Evolutionary conservation across 208 protist species (phyloP), one percentile per base, ranked within the genome.

Genomic region (Wallacemonas sp.): DNA sequence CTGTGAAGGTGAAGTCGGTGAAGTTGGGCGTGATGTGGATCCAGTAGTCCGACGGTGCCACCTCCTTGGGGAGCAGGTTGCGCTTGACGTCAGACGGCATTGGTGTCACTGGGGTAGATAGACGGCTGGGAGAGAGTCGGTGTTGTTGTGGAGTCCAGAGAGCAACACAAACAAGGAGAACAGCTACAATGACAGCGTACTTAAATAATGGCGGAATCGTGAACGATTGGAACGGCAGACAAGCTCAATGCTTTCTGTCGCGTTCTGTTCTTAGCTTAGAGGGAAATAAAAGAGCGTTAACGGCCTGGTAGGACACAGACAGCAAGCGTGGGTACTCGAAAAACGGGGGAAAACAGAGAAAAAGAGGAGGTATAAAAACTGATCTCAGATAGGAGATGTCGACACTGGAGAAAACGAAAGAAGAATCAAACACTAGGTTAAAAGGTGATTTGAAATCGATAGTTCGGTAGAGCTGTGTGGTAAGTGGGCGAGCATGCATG

Each of bases 21-120:
- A 95, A 82, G 49, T 93, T 81, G 14, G 81, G 76, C 18, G 38
- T 38, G 45, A 95, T 75, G 68, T 69, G 62, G 2, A 94, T 46
- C 32, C 83, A 79, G 65, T 94, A 94, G 65, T 89, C 72, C 20
- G 63, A 65, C 16, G 86, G 83, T 38, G 23, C 67, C 38, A 84
- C 78, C 45, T 65, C 71, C n/a, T 20, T 57, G 5, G 86, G 83
- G 39, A 93, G 72, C 54, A 89, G 62, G 64, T 86, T 77, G 57
- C 81, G 74, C 29, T 65, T 55, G 48, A 55, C 45, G 16, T 32
- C 32, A 25, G 70, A 16, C 57, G 28, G n/a, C 29, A 67, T 67
- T 36, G 44, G 50, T 5, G 31, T 23, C 5, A 32, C 32, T 38
- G 31, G 4, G 5, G 32, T 5, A 4, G 55, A 14, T 46, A 23